Conservation (phyloP, 1,284 basidiomycete species). For the Neolentinus lepideus region DNA sequence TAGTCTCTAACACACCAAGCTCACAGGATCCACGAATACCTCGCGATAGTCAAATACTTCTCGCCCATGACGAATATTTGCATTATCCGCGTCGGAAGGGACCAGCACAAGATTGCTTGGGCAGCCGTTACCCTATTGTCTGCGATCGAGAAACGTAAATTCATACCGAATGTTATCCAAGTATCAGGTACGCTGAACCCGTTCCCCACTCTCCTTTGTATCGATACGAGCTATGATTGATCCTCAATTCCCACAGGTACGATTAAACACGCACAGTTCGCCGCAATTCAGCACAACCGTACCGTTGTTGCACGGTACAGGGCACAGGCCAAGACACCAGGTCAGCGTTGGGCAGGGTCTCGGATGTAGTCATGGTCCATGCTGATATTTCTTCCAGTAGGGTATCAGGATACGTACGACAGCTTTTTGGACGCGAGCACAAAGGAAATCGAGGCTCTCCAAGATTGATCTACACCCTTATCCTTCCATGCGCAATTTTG, state of each 20-base stretch:
- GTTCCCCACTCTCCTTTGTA: no score
- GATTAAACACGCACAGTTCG: conserved; percentile 70
- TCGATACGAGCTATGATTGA: no score
- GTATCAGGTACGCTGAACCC: conserved; percentile 48
- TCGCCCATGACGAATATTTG: conserved; percentile 71
- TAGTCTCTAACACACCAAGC: not conserved
- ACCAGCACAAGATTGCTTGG: conserved; percentile 70
- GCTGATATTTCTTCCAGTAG: no score
- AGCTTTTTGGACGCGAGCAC: conserved; percentile 47
- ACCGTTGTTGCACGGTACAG: conserved; percentile 58
- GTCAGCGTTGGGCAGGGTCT: no score
- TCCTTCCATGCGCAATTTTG: not conserved
- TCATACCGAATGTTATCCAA: conserved; percentile 67
- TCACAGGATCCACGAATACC: not conserved
- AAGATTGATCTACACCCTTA: conserved; percentile 35
- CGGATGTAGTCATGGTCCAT: no score
- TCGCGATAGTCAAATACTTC: conserved; percentile 66
- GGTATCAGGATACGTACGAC: conserved; percentile 54
- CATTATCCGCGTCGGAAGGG: conserved; percentile 72
- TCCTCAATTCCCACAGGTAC: conserved; percentile 43
- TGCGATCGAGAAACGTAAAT: conserved; percentile 44
- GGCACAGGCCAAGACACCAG: conserved; percentile 41
- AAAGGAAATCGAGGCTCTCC: conserved; percentile 53
- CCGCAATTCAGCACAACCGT: conserved; percentile 66
- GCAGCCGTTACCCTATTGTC: conserved; percentile 61